Evolutionary conservation across 1,139 yeast species (phyloP).

Genomic region (Magnusiomyces tetraspermus): DNA sequence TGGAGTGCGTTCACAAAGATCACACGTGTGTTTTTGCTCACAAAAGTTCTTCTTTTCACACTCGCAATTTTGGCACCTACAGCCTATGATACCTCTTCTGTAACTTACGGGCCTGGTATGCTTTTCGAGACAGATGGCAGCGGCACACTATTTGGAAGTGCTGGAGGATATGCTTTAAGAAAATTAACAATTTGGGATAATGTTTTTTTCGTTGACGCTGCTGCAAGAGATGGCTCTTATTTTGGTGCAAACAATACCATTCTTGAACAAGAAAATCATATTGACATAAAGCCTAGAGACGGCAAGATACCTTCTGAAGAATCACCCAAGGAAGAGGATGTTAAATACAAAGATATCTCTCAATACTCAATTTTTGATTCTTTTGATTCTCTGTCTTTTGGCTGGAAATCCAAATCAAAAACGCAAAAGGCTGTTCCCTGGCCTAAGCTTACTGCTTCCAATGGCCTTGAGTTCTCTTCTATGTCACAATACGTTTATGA

Average conservation of each 20-base stretch:
- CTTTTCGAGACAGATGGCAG: slow-evolving; percentile 9
- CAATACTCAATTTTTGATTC: background rate
- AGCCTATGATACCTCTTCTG: slow-evolving; percentile 45
- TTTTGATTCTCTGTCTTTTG: background rate
- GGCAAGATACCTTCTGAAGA: background rate
- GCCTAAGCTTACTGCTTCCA: background rate
- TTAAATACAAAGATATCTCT: background rate
- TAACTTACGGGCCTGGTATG: slow-evolving; percentile 23
- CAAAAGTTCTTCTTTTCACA: slow-evolving; percentile 35
- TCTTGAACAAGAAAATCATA: background rate
- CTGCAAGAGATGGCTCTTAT: slow-evolving; percentile 34
- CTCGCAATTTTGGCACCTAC: slow-evolving; percentile 36
- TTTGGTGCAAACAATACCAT: too few species aligned
- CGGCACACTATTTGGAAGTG: slow-evolving; percentile 1
- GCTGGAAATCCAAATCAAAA: background rate
- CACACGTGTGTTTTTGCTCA: slow-evolving; percentile 24
- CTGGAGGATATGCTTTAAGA: slow-evolving; percentile 25
- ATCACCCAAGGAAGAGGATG: background rate
- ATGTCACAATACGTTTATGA: slow-evolving; percentile 44
- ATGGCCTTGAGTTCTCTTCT: background rate
- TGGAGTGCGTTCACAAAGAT: slow-evolving; percentile 2
- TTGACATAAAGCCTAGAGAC: background rate
- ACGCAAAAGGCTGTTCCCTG: background rate
- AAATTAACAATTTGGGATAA: slow-evolving; percentile 76
- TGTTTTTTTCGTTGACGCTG: slow-evolving; percentile 60